phyloP scores from a whole-genome alignment of 2,329 filamentous ascomycete genomes.

The Phialocephala sp. region DNA sequence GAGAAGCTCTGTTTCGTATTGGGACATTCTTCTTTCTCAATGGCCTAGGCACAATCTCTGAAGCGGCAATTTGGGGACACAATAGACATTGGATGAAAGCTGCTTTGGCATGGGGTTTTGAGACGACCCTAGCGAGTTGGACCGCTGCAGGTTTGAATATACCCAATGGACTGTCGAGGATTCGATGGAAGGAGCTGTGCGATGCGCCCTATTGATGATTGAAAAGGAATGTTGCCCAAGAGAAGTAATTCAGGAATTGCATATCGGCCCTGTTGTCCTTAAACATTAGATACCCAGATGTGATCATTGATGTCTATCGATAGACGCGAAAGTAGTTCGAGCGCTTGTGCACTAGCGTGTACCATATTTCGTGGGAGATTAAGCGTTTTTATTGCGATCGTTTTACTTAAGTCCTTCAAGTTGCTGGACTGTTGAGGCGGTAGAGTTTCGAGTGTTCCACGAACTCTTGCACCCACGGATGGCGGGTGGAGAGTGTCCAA shows the following conservation, averaged over 20 bases:
- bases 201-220: constrained; percentile 14
- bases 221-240: background rate
- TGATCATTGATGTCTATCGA: no score
- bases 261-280: no score
- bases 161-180: constrained; percentile 42
- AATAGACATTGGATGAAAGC: constrained; percentile 43
- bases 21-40: constrained; percentile 48
- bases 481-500: no score
- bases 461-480: no score
- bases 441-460: no score
- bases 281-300: background rate
- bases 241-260: no score
- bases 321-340: no score
- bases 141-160: constrained; percentile 43
- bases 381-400: no score
- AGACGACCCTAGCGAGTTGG: constrained; percentile 45
- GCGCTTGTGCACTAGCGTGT: no score
- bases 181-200: constrained; percentile 44
- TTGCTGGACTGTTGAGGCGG: no score
- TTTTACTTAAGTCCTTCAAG: no score
- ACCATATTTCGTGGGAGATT: no score
- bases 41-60: constrained; percentile 45
- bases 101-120: constrained; percentile 44
- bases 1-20: constrained; percentile 43
- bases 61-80: constrained; percentile 45